phyloP scores from a whole-genome alignment of 1,139 yeast species.

The Scheffersomyces parashehatae region DNA sequence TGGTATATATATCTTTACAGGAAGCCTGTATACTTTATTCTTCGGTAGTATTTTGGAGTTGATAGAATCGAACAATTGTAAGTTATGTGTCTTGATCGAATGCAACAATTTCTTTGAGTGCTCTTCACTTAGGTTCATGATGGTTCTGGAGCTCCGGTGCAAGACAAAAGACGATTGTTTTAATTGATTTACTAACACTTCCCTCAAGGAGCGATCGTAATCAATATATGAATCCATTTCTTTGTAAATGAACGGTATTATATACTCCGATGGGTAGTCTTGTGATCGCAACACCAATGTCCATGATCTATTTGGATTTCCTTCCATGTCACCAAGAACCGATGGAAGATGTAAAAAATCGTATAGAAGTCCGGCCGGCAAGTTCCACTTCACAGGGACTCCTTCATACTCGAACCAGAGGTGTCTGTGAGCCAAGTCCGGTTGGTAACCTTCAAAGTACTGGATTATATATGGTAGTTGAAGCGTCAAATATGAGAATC shows the following conservation, averaged over 20 bases:
- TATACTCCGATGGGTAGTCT: slow-evolving; percentile 51
- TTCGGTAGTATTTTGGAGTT: slow-evolving; percentile 36
- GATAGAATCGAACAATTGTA: slow-evolving; percentile 21
- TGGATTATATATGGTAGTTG: slow-evolving; percentile 40
- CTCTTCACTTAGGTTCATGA: slow-evolving; percentile 70
- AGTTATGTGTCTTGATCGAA: slow-evolving; percentile 42
- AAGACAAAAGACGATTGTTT: slow-evolving; percentile 78
- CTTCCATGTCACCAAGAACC: not conserved
- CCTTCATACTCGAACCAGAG: slow-evolving; percentile 70
- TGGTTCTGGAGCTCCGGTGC: slow-evolving; percentile 70
- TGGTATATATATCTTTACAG: slow-evolving; percentile 60
- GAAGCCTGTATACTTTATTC: slow-evolving; percentile 44
- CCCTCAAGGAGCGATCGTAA: slow-evolving; percentile 37
- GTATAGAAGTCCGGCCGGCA: slow-evolving; percentile 72
- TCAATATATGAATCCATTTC: slow-evolving; percentile 14
- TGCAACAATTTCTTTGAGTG: slow-evolving; percentile 61
- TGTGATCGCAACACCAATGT: slow-evolving; percentile 43
- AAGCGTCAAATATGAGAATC: slow-evolving; percentile 63
- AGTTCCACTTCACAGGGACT: slow-evolving; percentile 72
- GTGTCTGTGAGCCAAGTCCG: slow-evolving; percentile 29
- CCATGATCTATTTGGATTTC: slow-evolving; percentile 38
- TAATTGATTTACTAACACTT: slow-evolving; percentile 69
- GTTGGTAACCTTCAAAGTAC: slow-evolving; percentile 41
- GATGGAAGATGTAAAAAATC: slow-evolving; percentile 47
- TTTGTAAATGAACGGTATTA: slow-evolving; percentile 48